Evolutionary conservation across 78 protist genomes (phyloP).

Genomic region (Protostelium mycophagum): DNA sequence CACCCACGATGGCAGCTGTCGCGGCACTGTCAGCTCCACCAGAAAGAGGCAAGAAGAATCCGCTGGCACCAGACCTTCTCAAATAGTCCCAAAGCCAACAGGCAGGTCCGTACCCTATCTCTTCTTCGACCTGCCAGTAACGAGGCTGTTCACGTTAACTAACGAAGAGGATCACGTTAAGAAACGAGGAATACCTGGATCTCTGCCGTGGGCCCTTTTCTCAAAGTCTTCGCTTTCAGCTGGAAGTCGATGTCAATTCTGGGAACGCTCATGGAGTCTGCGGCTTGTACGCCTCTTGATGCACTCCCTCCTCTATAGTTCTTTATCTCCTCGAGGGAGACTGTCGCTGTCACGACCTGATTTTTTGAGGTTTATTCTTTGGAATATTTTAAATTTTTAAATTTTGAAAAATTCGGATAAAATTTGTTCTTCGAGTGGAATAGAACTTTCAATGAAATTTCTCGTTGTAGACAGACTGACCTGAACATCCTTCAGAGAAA

Average conservation of each 20-base stretch:
- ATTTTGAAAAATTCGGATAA: no score
- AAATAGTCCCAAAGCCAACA: conserved; percentile 93
- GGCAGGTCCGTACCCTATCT: conserved; percentile 75
- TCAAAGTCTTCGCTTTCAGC: background rate
- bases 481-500: conserved; percentile 55
- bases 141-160: conserved; percentile 14
- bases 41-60: conserved; percentile 78
- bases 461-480: no score
- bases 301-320: conserved; percentile 8
- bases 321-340: conserved; percentile 58
- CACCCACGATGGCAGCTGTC: conserved; percentile 71
- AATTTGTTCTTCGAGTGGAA: background rate
- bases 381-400: no score
- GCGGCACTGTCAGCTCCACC: conserved; percentile 88
- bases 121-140: conserved; percentile 53
- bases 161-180: background rate
- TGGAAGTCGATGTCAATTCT: background rate
- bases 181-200: background rate
- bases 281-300: background rate
- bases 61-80: conserved; percentile 71
- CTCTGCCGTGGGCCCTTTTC: background rate
- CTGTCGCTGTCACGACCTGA: conserved; percentile 60
- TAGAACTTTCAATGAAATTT: background rate
- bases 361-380: no score
- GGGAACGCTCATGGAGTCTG: background rate